Percentiles rank a stretch among this genome's conserved stretches.
These are phyloP conservation scores for Aureobasidium sp. DNA, from an alignment of 2,329 filamentous ascomycete genomes.

Conservation along the genomic window DNA sequence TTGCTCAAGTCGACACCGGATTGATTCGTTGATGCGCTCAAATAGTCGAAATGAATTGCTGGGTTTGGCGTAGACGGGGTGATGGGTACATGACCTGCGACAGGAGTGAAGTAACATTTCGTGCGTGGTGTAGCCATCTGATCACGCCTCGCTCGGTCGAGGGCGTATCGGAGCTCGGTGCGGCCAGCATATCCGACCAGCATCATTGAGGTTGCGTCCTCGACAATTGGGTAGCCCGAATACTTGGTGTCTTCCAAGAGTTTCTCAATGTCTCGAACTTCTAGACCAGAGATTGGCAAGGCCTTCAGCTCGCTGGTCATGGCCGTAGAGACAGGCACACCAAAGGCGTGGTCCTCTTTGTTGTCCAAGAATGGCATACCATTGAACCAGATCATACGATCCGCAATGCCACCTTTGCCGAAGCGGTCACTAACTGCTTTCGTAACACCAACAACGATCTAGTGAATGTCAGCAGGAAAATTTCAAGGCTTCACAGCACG, in stretches of 20 bases:
- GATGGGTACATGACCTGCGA: constrained; percentile 16
- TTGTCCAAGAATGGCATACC: constrained; percentile 95
- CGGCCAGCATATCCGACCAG: constrained; percentile 88
- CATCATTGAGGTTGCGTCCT: constrained; percentile 61
- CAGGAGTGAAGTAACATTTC: constrained; percentile 60
- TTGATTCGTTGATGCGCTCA: constrained; percentile 49
- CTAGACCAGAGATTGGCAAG: constrained; percentile 67
- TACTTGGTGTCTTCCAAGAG: constrained; percentile 72
- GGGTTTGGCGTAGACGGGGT: constrained; percentile 31
- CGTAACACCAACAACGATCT: constrained; percentile 91
- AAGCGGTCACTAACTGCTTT: constrained; percentile 88
- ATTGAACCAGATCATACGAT: constrained; percentile 98
- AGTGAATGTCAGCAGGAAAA: neutral
- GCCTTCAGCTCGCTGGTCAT: constrained; percentile 67
- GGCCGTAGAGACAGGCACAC: constrained; percentile 81
- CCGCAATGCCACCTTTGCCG: constrained; percentile 93
- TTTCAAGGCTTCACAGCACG: neutral
- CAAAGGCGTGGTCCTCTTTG: constrained; percentile 96
- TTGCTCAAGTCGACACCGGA: constrained; percentile 70
- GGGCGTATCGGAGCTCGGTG: constrained; percentile 84
- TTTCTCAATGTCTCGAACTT: constrained; percentile 67
- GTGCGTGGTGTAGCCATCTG: constrained; percentile 59
- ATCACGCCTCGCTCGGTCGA: constrained; percentile 69
- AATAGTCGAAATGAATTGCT: constrained; percentile 52
- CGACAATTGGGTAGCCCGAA: constrained; percentile 88